These are phyloP conservation scores for Cryptococcus neoformans DNA, from an alignment of 1,284 basidiomycete species.

Conservation along the genomic window DNA sequence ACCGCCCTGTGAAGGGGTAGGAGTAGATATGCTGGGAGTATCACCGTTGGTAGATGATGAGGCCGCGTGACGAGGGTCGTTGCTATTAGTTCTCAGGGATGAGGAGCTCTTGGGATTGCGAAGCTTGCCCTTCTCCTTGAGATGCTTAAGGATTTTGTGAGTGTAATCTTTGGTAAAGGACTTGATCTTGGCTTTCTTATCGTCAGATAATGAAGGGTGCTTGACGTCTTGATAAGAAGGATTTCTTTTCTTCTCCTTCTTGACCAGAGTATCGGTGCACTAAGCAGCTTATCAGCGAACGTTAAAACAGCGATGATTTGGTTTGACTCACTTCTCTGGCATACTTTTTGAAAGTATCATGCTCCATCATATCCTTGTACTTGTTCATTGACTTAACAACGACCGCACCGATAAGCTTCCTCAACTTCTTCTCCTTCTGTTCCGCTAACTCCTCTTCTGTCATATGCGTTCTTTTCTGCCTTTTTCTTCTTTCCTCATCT, in stretches of 20 bases:
- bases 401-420: constrained; percentile 80
- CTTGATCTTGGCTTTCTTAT: constrained; percentile 87
- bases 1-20: constrained; percentile 3
- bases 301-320: not conserved
- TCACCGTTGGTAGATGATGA: constrained; percentile 1
- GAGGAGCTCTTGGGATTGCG: not conserved
- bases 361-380: constrained; percentile 73
- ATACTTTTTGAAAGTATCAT: constrained; percentile 88
- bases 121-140: constrained; percentile 46
- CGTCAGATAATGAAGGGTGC: constrained; percentile 73
- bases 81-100: not conserved
- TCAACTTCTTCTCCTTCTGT: constrained; percentile 74
- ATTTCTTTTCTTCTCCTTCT: constrained; percentile 86
- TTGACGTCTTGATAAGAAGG: constrained; percentile 66
- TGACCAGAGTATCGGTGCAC: constrained; percentile 75
- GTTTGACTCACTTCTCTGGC: constrained; percentile 76
- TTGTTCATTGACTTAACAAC: constrained; percentile 92
- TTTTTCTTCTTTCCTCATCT: constrained; percentile 28
- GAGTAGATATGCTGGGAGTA: constrained; percentile 1
- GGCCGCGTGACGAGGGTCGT: not conserved
- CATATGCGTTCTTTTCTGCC: constrained; percentile 39
- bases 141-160: constrained; percentile 43
- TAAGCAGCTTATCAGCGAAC: constrained; percentile 32
- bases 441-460: constrained; percentile 38
- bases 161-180: constrained; percentile 87